A percentile compares a stretch with the other conserved stretches of the same genome.
These are phyloP conservation scores for Phialophora chinensis DNA, from an alignment of 2,329 filamentous ascomycete species.

Conservation along the genomic window DNA sequence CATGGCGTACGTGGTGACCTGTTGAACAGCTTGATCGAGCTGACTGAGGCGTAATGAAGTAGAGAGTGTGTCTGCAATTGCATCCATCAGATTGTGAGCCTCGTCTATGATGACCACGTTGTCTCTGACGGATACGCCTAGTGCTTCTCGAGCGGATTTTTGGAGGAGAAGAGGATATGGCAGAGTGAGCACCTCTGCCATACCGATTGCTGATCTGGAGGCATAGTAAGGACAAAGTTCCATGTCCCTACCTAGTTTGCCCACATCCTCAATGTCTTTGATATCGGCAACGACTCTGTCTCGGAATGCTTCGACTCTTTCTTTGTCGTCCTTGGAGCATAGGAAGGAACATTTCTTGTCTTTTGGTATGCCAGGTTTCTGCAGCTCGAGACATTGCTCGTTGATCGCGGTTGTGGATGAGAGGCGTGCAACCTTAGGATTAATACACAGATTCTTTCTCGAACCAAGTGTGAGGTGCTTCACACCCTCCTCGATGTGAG, in stretches of 20 bases:
- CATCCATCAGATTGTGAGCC: slow-evolving; percentile 97
- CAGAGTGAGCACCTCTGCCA: slow-evolving; percentile 84
- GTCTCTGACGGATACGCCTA: slow-evolving; percentile 82
- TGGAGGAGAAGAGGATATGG: slow-evolving; percentile 92
- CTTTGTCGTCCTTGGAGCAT: slow-evolving; percentile 76
- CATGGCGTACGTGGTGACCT: slow-evolving; percentile 81
- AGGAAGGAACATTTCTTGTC: slow-evolving; percentile 77
- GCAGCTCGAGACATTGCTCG: slow-evolving; percentile 87
- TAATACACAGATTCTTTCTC: slow-evolving; percentile 87
- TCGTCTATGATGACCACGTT: slow-evolving; percentile 97
- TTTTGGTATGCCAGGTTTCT: slow-evolving; percentile 69
- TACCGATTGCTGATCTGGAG: slow-evolving; percentile 80
- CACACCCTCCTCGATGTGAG: slow-evolving; percentile 49
- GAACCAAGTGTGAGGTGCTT: slow-evolving; percentile 86
- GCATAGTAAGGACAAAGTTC: slow-evolving; percentile 95
- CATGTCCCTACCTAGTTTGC: slow-evolving; percentile 75
- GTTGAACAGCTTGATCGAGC: slow-evolving; percentile 72
- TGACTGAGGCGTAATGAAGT: slow-evolving; percentile 76
- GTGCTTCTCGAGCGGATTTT: slow-evolving; percentile 81
- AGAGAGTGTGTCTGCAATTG: slow-evolving; percentile 85
- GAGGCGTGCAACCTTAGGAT: slow-evolving; percentile 76
- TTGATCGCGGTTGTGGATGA: slow-evolving; percentile 81
- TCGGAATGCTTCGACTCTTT: slow-evolving; percentile 77
- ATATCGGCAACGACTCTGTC: slow-evolving; percentile 83
- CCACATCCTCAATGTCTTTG: slow-evolving; percentile 91